Evolutionary conservation across 2,329 filamentous ascomycete species (phyloP).

Genomic region (Exophiala xenobiotica): DNA sequence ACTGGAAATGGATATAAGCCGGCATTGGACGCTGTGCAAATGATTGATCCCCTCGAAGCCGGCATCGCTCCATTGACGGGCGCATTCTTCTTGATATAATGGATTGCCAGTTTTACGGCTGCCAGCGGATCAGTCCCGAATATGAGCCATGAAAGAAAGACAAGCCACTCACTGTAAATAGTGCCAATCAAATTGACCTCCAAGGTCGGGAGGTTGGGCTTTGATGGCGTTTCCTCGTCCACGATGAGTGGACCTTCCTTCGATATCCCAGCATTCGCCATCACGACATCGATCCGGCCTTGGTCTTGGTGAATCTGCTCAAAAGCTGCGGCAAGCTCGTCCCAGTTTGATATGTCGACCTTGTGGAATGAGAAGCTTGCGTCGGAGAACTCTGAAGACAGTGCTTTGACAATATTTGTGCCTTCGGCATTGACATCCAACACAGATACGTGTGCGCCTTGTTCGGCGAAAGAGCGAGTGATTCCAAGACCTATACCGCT

Average conservation of each 20-base stretch:
- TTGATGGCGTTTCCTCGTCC: constrained; percentile 33
- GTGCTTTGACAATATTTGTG: constrained; percentile 24
- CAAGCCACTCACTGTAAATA: constrained; percentile 46
- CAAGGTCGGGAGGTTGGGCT: constrained; percentile 40
- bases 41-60: constrained; percentile 45
- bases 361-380: constrained; percentile 33
- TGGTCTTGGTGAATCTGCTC: constrained; percentile 34
- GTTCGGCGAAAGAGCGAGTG: constrained; percentile 34
- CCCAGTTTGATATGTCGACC: constrained; percentile 39
- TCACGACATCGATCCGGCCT: constrained; percentile 47
- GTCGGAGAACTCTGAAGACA: constrained; percentile 32
- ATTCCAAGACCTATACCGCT: constrained; percentile 41
- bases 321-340: constrained; percentile 39
- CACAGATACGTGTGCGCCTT: constrained; percentile 36
- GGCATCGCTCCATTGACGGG: constrained; percentile 23
- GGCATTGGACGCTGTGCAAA: constrained; percentile 56
- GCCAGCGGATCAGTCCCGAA: constrained; percentile 37
- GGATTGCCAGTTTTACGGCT: constrained; percentile 52
- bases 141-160: neutral
- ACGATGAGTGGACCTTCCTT: constrained; percentile 43
- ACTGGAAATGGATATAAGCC: constrained; percentile 54
- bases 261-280: constrained; percentile 53
- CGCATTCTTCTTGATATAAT: constrained; percentile 52
- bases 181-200: constrained; percentile 41
- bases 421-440: constrained; percentile 37